phyloP scores from a whole-genome alignment of 2,329 filamentous ascomycete species.

The Fusarium bactridioides region DNA sequence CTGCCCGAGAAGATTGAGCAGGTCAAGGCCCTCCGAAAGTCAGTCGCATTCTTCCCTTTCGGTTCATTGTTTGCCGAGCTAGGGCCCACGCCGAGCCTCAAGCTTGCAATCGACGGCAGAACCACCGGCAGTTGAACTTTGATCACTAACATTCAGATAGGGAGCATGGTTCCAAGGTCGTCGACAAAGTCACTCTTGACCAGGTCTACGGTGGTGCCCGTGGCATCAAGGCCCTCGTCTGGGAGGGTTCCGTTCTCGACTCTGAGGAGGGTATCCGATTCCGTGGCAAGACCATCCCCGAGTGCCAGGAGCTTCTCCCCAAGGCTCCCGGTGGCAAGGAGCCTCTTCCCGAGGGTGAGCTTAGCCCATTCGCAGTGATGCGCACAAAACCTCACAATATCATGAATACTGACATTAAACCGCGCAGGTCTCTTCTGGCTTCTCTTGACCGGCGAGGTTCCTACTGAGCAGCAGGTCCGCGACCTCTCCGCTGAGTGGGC shows the following conservation, averaged over 20 bases:
- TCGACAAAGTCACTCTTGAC: conserved; percentile 98
- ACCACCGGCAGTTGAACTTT: conserved; percentile 7
- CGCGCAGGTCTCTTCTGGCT: conserved; percentile 94
- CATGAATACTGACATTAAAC: conserved; percentile 20
- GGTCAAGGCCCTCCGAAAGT: conserved; percentile 99
- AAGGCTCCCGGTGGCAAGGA: conserved; percentile 97
- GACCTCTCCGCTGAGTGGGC: conserved; percentile 99
- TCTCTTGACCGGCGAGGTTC: conserved; percentile 96
- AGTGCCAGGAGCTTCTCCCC: conserved; percentile 97
- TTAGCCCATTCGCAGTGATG: background rate
- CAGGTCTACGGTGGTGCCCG: conserved; percentile 99
- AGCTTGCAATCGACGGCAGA: conserved; percentile 2
- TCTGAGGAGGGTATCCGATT: conserved; percentile 99
- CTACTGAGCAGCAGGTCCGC: conserved; percentile 96
- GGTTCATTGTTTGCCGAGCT: conserved; percentile 23
- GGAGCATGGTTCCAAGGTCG: conserved; percentile 92
- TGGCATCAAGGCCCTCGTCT: conserved; percentile 98
- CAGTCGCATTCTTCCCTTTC: conserved; percentile 50
- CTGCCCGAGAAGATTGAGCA: conserved; percentile 97
- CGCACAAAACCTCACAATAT: background rate
- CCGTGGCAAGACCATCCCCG: conserved; percentile 98
- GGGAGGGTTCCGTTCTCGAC: conserved; percentile 98
- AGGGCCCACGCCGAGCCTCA: conserved; percentile 20
- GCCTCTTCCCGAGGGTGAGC: conserved; percentile 88
- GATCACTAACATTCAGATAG: conserved; percentile 55